Evolutionary conservation across 441 rosid genomes (phyloP), one percentile per base, ranked within the genome.

Genomic region (Capsella rubella): DNA sequence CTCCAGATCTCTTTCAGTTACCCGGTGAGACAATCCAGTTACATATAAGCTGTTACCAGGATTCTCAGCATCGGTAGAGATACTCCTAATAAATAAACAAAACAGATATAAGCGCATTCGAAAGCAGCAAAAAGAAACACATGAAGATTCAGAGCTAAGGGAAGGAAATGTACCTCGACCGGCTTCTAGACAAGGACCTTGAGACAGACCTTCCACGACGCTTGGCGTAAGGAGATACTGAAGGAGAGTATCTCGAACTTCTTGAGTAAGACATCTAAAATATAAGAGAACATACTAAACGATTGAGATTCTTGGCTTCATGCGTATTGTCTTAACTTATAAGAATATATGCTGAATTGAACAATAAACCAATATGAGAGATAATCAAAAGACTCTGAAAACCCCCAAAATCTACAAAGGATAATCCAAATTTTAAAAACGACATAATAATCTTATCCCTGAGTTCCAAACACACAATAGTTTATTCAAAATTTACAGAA

Each of bases 1-100:
- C 82, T 87, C 92, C 6, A 95, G 81, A 69, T 95, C 98, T 51
- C 85, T 84, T 83, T 88, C 87, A 0, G 95, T 87, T 35, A 88
- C 83, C 8, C 92, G 80, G 15, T 87, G 90, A 3, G 96, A 95
- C 83, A 95, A 71, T 12, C 98, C 98, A 0, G 99, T 92, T 71
- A 95, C 99, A 64, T 95, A 95, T 81, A 95, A 79, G 80, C 90
- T 89, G 81, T 95, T 90, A 27, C 98, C 98, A 47, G 96, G 97
- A 75, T 95, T 95, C 63, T 87, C 99, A 39, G 86, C 89, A 45
- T 89, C 97, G 7, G 67, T 54, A 1, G 88, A 89, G 25, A 52
- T 66, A 42, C 96, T 92, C 92, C 99, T 90, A 18, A 76, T 40
- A 71, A 3, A 47, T 6, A 56, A 47, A 54, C 58, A 42, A 46